Base-by-base conservation (phyloP, 768 basidiomycete species). In the Leccinum subtestaceum region DNA sequence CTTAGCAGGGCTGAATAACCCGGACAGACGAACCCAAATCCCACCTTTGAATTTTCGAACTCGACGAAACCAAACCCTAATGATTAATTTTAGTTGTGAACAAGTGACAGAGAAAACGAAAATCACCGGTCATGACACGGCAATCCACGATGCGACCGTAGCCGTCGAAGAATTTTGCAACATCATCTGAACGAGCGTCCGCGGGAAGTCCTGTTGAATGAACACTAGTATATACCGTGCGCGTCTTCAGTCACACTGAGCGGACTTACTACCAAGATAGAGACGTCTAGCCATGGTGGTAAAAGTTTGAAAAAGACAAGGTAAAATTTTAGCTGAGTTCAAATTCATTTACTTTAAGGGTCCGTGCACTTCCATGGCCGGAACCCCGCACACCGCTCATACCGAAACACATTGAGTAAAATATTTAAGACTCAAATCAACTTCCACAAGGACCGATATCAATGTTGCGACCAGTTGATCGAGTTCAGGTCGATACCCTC, bases 61-160 rank as follows among this genome's bases (percentile, higher is more conserved):
- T 98, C 96, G 65, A 98, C 86, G 72, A 99, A 99, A 57, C 95
- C 97, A 68, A 97, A 99, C 11, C 93, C 93, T 93, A 60, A 45
- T 34, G 45, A 3, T 50, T 61, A 57, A 52, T 63, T 63, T 75
- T 58, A 71, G 63, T 19, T 7, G 19, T 6, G 13, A 47, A 19
- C 38, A 10, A 23, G 9, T 31, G 19, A 15, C 12, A 40, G 23
- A 29, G 13, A 58, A 51, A 51, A 56, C 12, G n/a, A 61, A 59
- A 81, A 79, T 61, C 66, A 93, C 92, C 92, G 45, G 93, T 95
- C 93, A 96, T 95, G 73, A 96, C 90, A 67, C 92, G 87, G 75
- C 92, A 90, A 76, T 96, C 95, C 65, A 89, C 79, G 63, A 95
- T 92, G 57, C 84, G 86, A 34, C 93, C 94, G 74, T 88, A 93